phyloP scores from a whole-genome alignment of 1,139 yeast genomes.

The Pneumocystis wakefieldiae region DNA sequence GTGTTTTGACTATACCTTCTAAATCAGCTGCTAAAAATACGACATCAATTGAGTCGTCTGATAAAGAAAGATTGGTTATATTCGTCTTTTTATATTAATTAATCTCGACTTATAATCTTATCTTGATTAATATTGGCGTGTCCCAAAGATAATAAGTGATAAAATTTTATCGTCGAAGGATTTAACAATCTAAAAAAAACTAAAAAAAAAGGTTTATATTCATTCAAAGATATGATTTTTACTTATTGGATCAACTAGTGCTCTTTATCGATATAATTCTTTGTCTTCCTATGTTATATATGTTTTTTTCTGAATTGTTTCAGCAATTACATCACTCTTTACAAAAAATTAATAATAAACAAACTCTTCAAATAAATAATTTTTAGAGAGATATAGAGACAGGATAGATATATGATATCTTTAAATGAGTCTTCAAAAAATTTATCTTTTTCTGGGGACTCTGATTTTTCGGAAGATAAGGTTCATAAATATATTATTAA shows the following conservation, averaged over 20 bases:
- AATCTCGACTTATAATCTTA: background rate
- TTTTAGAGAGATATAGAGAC: background rate
- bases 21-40: background rate
- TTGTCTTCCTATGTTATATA: background rate
- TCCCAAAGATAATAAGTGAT: background rate
- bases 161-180: background rate
- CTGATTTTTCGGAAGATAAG: background rate
- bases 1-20: background rate
- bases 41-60: background rate
- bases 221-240: background rate
- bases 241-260: background rate
- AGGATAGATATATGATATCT: background rate
- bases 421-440: background rate
- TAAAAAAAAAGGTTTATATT: background rate
- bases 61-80: background rate
- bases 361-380: background rate
- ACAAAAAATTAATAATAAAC: background rate
- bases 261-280: background rate
- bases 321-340: background rate
- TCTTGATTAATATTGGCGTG: background rate
- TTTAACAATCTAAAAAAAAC: background rate
- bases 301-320: background rate
- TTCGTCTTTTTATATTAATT: background rate
- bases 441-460: background rate
- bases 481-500: background rate